phyloP scores from a whole-genome alignment of 208 protist genomes.

The Leishmania lainsoni region DNA sequence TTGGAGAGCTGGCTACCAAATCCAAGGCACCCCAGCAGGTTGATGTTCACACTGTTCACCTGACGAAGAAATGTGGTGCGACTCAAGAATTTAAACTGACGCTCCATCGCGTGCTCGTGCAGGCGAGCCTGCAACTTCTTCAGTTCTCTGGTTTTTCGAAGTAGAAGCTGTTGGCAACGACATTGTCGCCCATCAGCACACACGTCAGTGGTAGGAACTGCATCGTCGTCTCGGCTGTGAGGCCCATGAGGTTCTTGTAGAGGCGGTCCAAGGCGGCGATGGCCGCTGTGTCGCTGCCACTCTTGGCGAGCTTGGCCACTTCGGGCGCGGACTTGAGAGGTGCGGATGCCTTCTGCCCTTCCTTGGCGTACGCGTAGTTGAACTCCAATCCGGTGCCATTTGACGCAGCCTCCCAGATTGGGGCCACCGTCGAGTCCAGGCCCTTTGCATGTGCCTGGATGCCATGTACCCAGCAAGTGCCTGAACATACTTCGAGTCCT shows the following conservation, averaged over 20 bases:
- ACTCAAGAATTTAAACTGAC: conserved; percentile 46
- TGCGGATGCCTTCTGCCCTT: conserved; percentile 3
- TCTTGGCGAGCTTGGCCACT: conserved; percentile 54
- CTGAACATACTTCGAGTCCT: conserved; percentile 21
- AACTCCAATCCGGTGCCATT: conserved; percentile 49
- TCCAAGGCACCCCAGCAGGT: conserved; percentile 69
- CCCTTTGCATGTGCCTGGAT: conserved; percentile 3
- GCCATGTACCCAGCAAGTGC: conserved; percentile 31
- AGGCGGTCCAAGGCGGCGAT: conserved; percentile 47
- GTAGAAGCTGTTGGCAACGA: conserved; percentile 65
- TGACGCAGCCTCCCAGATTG: conserved; percentile 50
- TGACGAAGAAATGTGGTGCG: conserved; percentile 70
- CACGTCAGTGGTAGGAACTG: conserved; percentile 62
- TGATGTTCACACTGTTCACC: conserved; percentile 67
- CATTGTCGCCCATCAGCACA: conserved; percentile 69
- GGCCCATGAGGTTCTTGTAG: conserved; percentile 53
- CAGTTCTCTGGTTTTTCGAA: conserved; percentile 47
- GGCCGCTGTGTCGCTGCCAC: conserved; percentile 45
- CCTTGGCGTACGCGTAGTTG: conserved; percentile 51
- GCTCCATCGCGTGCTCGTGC: conserved; percentile 71
- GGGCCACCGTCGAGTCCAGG: conserved; percentile 19
- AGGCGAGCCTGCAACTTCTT: conserved; percentile 33
- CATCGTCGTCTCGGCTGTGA: conserved; percentile 58
- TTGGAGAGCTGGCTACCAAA: conserved; percentile 36
- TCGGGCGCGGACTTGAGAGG: conserved; percentile 36